A percentile compares a stretch with the other conserved stretches of the same genome.
Conservation (phyloP, 257 asterid genomes). For the Phtheirospermum japonicum region DNA sequence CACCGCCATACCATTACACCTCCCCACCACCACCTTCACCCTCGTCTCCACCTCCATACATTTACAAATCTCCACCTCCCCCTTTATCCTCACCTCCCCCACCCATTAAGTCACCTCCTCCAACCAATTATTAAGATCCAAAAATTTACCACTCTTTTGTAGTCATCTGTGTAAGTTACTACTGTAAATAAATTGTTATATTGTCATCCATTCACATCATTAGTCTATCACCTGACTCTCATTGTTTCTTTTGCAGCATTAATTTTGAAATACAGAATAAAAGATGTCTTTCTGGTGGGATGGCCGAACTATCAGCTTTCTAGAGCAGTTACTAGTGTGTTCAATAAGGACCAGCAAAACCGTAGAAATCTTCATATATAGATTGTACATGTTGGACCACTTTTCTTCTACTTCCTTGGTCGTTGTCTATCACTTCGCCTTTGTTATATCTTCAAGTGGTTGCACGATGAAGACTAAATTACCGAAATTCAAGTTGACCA, state of each 20-base stretch:
- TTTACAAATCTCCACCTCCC: conserved; percentile 35
- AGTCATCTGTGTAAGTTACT: no score
- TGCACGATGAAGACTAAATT: no score
- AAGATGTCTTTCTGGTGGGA: conserved; percentile 31
- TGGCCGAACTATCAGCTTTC: no score
- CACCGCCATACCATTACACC: conserved; percentile 22
- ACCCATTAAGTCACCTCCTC: background rate
- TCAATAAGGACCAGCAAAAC: conserved; percentile 41
- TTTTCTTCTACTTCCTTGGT: conserved; percentile 32
- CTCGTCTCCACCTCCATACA: conserved; percentile 22
- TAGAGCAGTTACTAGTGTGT: conserved; percentile 20
- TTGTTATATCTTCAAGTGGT: no score
- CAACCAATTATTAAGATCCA: no score
- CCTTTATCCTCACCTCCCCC: conserved; percentile 36
- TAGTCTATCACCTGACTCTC: conserved; percentile 24
- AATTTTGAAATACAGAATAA: conserved; percentile 38
- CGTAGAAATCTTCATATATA: conserved; percentile 19
- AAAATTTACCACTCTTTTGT: no score
- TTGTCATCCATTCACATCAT: background rate
- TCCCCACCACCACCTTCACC: conserved; percentile 34
- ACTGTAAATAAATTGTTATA: no score
- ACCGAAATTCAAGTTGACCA: no score
- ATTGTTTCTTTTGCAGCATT: background rate
- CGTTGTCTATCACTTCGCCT: conserved; percentile 18
- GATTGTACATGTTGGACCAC: conserved; percentile 37